phyloP scores from a whole-genome alignment of 192 early-diverging fungal genomes.

The Linnemannia schmuckeri region DNA sequence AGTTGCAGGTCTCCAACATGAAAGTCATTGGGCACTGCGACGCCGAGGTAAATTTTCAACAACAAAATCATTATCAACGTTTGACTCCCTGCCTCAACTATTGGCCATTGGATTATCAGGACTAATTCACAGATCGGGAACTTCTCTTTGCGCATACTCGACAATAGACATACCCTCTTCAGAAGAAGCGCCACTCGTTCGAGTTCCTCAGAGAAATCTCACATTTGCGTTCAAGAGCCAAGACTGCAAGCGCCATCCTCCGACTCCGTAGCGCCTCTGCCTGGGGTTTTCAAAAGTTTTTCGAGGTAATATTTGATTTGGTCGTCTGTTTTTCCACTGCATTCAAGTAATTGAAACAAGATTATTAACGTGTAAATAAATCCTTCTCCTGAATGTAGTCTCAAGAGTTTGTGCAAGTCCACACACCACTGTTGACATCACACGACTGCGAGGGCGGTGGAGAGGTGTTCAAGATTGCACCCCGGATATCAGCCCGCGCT shows the following conservation, averaged over 20 bases:
- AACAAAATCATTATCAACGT: background rate
- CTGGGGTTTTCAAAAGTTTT: slow-evolving; percentile 79
- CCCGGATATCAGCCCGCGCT: slow-evolving; percentile 47
- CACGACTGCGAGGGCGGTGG: slow-evolving; percentile 94
- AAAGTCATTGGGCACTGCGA: slow-evolving; percentile 71
- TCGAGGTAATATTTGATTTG: slow-evolving; percentile 63
- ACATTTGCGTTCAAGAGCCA: slow-evolving; percentile 81
- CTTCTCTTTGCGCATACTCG: background rate
- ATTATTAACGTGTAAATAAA: background rate
- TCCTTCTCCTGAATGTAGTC: slow-evolving; percentile 48
- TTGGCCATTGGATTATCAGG: background rate
- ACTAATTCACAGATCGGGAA: background rate
- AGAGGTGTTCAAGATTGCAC: slow-evolving; percentile 79
- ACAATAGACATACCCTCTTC: slow-evolving; percentile 81
- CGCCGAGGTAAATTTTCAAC: slow-evolving; percentile 60
- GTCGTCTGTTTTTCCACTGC: too few species aligned
- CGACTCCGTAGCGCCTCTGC: slow-evolving; percentile 78
- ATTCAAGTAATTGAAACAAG: background rate
- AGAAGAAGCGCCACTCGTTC: slow-evolving; percentile 84
- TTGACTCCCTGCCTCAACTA: background rate
- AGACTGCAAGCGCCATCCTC: slow-evolving; percentile 79
- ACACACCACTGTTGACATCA: slow-evolving; percentile 87
- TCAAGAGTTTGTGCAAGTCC: slow-evolving; percentile 80
- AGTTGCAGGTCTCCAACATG: slow-evolving; percentile 72
- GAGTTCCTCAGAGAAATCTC: slow-evolving; percentile 85